Base-by-base conservation (phyloP, 371 early-diverging fungal genomes). In the Nematocida homosporus region DNA sequence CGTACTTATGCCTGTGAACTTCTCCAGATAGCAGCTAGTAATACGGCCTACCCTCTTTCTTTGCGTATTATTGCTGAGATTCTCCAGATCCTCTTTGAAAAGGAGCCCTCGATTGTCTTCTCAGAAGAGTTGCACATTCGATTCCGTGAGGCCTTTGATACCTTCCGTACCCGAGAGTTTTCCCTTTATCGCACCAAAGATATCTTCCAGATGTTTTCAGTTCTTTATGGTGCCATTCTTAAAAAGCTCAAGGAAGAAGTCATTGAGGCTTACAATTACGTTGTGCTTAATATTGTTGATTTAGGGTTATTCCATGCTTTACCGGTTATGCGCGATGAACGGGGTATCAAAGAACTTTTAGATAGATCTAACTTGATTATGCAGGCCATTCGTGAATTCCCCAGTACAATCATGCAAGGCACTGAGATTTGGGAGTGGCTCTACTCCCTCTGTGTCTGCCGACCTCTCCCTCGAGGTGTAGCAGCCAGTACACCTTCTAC, bases 381-480 rank as follows among this genome's bases (percentile, higher is more conserved):
- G 75, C 23, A 61, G 38, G 40, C 59, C 35, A 72, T 72, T 20
- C n/a, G 44, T 29, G 53, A 38, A 16, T 72, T 72, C 37, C 75
- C 75, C 34, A 52, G 54, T 4, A 23, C 52, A 0, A 29, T 64
- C 13, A 59, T 61, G 47, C 60, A 42, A 27, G 75, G 75, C 5
- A 25, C 37, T 5, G 75, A 72, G 50, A 72, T 72, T 18, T 72
- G 75, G 75, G 75, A 72, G 57, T 72, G 75, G 75, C n/a, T 72
- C 18, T 72, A 61, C 52, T 35, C 25, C n/a, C 48, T 61, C 1
- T 72, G 75, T 51, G 52, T 57, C 4, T 35, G 18, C 13, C 23
- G 30, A 8, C 13, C 60, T 30, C 41, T 48, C 29, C n/a, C 25
- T 29, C 8, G 29, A 37, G 30, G 8, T 13, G 57, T 35, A 30